phyloP scores from a whole-genome alignment of 2,329 filamentous ascomycete genomes.

The Penicillium sp. region DNA sequence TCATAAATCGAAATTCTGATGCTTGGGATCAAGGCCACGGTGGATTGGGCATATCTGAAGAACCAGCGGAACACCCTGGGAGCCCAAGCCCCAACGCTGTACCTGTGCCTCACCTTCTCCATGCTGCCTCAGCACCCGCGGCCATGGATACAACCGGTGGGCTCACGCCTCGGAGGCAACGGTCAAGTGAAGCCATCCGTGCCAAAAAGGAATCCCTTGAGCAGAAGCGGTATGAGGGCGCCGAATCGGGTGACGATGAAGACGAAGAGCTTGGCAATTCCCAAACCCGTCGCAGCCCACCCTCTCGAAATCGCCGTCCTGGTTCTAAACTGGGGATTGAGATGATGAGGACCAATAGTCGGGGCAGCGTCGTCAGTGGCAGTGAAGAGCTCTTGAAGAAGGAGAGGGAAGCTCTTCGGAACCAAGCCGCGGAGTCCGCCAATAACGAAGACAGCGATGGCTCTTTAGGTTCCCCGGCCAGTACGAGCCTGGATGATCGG shows the following conservation, averaged over 20 bases:
- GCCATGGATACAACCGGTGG: slow-evolving; percentile 54
- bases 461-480: slow-evolving; percentile 22
- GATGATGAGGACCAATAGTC: slow-evolving; percentile 96
- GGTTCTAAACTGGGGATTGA: slow-evolving; percentile 90
- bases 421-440: slow-evolving; percentile 21
- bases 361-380: slow-evolving; percentile 68
- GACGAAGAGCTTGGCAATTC: slow-evolving; percentile 78
- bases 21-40: slow-evolving; percentile 69
- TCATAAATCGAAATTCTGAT: slow-evolving; percentile 70
- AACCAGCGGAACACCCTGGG: slow-evolving; percentile 31
- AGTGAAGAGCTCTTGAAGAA: slow-evolving; percentile 41
- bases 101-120: slow-evolving; percentile 55
- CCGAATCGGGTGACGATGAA: slow-evolving; percentile 90
- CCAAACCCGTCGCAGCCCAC: slow-evolving; percentile 51
- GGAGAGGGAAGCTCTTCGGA: slow-evolving; percentile 35
- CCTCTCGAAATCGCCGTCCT: slow-evolving; percentile 57
- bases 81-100: slow-evolving; percentile 27
- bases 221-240: slow-evolving; percentile 68
- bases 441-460: slow-evolving; percentile 25
- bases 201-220: slow-evolving; percentile 74
- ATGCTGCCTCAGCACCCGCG: slow-evolving; percentile 64
- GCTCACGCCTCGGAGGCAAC: slow-evolving; percentile 57
- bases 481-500: slow-evolving; percentile 29
- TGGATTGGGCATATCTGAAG: slow-evolving; percentile 74
- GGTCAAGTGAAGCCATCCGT: slow-evolving; percentile 70